Conservation (phyloP, 2,329 filamentous ascomycete genomes). For the Byssochlamys sp. region DNA sequence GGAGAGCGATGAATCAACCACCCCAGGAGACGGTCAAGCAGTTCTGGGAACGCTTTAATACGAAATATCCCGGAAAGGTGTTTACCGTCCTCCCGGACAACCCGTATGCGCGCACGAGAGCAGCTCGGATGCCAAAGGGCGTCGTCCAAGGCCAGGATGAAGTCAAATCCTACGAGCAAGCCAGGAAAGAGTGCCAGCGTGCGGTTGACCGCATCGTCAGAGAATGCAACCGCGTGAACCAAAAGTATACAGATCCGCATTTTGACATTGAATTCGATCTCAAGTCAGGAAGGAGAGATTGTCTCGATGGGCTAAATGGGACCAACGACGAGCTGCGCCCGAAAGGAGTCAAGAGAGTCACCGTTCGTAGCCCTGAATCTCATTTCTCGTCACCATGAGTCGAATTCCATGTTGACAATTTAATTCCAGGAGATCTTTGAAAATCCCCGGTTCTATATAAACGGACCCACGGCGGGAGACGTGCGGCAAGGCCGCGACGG, state of each 20-base stretch:
- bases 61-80: constrained; percentile 62
- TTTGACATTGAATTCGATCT: constrained; percentile 76
- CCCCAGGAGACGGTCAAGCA: constrained; percentile 61
- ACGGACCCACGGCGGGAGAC: constrained; percentile 66
- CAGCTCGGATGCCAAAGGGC: constrained; percentile 47
- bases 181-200: constrained; percentile 56
- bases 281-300: constrained; percentile 48
- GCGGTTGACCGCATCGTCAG: constrained; percentile 50
- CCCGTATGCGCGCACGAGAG: constrained; percentile 52
- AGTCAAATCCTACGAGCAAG: constrained; percentile 62
- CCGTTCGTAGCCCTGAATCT: constrained; percentile 26
- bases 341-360: constrained; percentile 64
- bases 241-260: constrained; percentile 77
- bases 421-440: constrained; percentile 63
- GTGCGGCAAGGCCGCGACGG: constrained; percentile 69
- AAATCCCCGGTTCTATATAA: constrained; percentile 64
- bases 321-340: constrained; percentile 41
- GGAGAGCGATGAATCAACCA: constrained; percentile 42
- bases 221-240: constrained; percentile 65
- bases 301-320: constrained; percentile 39
- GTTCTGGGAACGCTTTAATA: constrained; percentile 64
- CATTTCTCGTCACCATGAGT: constrained; percentile 11
- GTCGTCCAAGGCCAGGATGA: constrained; percentile 48
- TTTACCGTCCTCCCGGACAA: constrained; percentile 63
- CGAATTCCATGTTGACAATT: not conserved